A percentile compares a stretch with the other conserved stretches of the same genome.
phyloP scores from a whole-genome alignment of 1,139 yeast species.

The Protomyces inundatus region DNA sequence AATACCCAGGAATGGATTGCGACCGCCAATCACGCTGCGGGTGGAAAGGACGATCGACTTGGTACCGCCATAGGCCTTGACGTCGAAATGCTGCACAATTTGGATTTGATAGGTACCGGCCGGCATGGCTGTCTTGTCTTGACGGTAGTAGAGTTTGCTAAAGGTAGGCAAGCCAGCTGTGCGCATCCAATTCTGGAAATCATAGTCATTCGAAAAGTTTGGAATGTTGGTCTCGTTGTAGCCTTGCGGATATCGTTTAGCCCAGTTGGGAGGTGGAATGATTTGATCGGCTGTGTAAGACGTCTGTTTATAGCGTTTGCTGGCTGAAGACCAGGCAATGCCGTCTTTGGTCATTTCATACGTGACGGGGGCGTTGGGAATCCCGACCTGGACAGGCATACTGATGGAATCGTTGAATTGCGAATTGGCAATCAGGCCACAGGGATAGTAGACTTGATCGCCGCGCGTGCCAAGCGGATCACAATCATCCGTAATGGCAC shows the following conservation, averaged over 20 bases:
- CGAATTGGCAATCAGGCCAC: conserved; percentile 93
- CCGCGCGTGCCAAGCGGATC: conserved; percentile 63
- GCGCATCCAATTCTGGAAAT: conserved; percentile 97
- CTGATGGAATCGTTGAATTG: conserved; percentile 79
- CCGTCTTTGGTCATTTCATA: conserved; percentile 55
- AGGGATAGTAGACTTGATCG: conserved; percentile 67
- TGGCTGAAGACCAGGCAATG: conserved; percentile 84
- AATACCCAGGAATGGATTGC: conserved; percentile 78
- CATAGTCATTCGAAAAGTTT: conserved; percentile 56
- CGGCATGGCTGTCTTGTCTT: conserved; percentile 57
- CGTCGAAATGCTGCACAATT: conserved; percentile 60
- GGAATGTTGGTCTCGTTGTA: conserved; percentile 76
- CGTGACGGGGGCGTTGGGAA: conserved; percentile 37
- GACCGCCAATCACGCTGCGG: conserved; percentile 84
- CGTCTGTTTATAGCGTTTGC: conserved; percentile 73
- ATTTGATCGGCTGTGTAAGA: conserved; percentile 62
- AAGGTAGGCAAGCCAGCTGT: conserved; percentile 86
- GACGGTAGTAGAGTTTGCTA: conserved; percentile 73
- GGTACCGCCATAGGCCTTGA: conserved; percentile 71
- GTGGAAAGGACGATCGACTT: conserved; percentile 77
- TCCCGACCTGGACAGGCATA: conserved; percentile 49
- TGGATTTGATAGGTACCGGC: conserved; percentile 67
- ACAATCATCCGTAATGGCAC: conserved; percentile 69
- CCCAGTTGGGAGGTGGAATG: conserved; percentile 96
- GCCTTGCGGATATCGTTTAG: conserved; percentile 75